phyloP scores from a whole-genome alignment of 306 rosid genomes.

The Prunus armeniaca region DNA sequence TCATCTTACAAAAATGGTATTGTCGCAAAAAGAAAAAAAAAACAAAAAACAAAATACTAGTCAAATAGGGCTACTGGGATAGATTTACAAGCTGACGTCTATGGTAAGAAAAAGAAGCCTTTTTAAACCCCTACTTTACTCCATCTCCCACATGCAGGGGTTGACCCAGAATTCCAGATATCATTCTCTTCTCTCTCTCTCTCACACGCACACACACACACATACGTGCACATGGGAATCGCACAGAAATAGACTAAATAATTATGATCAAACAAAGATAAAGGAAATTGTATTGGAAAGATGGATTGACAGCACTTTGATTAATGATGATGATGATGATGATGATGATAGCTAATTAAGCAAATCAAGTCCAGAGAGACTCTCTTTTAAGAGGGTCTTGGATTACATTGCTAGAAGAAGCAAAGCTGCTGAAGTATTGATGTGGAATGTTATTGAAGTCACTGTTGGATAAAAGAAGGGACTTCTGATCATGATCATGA shows the following conservation, averaged over 20 bases:
- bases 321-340: not conserved
- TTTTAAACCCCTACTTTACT: constrained; percentile 14
- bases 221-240: constrained; percentile 7
- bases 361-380: constrained; percentile 55
- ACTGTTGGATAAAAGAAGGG: constrained; percentile 32
- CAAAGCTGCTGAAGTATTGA: constrained; percentile 30
- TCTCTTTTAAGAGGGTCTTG: constrained; percentile 65
- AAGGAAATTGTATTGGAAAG: constrained; percentile 13
- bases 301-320: constrained; percentile 16
- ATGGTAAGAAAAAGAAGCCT: constrained; percentile 16
- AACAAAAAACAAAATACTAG: not conserved
- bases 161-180: constrained; percentile 42
- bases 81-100: constrained; percentile 18
- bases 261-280: not conserved
- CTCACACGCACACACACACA: not conserved
- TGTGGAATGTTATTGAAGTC: constrained; percentile 40
- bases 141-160: constrained; percentile 39
- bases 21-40: not conserved
- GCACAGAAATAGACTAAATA: not conserved
- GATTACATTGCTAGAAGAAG: constrained; percentile 56
- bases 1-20: too few species aligned
- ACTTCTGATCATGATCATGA: constrained; percentile 43
- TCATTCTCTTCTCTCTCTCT: not conserved
- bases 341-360: too few species aligned
- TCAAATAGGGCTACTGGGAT: not conserved